A percentile compares a stretch with the other conserved stretches of the same genome.
Conservation (phyloP, 1,284 basidiomycete species). For the Amylostereum areolatum region DNA sequence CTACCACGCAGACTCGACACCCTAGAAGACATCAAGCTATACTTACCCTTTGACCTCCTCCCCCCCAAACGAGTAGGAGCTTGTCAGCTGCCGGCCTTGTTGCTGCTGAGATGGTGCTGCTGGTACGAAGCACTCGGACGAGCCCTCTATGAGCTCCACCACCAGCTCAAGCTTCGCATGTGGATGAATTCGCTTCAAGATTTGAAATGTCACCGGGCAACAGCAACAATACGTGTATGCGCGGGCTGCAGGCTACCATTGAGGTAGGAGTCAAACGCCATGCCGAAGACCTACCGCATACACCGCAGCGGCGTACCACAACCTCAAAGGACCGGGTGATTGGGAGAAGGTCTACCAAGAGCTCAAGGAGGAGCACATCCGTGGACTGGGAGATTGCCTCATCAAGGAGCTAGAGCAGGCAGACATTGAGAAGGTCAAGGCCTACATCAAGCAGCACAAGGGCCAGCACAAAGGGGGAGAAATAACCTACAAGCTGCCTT, state of each 20-base stretch:
- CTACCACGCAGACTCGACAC: too few relatives aligned
- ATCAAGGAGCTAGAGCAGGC: background rate
- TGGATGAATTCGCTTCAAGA: constrained; percentile 4
- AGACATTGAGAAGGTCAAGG: background rate
- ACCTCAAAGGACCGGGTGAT: background rate
- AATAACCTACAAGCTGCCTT: background rate
- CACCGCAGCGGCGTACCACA: background rate
- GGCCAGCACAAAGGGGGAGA: background rate
- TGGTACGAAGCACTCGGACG: too few relatives aligned
- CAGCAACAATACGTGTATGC: background rate
- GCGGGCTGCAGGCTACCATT: background rate
- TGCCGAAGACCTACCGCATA: background rate
- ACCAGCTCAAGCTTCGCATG: constrained; percentile 1
- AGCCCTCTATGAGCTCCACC: background rate
- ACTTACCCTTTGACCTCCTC: too few relatives aligned
- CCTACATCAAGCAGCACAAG: background rate
- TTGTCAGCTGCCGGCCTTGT: too few relatives aligned
- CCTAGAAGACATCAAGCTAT: too few relatives aligned
- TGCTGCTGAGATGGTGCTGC: too few relatives aligned
- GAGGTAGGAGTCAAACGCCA: background rate
- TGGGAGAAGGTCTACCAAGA: background rate
- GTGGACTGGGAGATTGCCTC: background rate
- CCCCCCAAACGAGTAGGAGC: too few relatives aligned
- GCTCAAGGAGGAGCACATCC: background rate
- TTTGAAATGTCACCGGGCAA: constrained; percentile 4